Evolutionary conservation across 257 asterid species (phyloP).

Genomic region (Rehmannia glutinosa): DNA sequence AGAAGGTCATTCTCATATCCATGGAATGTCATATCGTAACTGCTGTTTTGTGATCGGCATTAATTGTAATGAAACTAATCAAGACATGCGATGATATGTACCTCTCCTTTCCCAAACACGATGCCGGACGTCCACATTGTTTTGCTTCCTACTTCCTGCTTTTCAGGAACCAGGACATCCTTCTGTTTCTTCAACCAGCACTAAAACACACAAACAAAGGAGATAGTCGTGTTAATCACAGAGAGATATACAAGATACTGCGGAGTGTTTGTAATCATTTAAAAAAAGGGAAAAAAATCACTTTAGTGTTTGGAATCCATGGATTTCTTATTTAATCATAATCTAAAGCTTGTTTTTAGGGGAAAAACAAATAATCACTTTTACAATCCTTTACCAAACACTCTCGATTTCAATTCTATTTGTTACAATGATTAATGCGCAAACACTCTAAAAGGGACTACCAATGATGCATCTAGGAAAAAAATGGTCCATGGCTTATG

Average conservation of each 20-base stretch:
- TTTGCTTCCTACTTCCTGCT: conserved; percentile 40
- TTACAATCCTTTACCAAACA: no score
- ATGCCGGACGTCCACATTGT: conserved; percentile 88
- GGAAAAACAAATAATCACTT: no score
- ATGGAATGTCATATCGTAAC: background rate
- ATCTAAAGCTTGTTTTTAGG: no score
- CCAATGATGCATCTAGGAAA: background rate
- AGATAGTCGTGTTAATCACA: background rate
- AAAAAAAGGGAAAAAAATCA: no score
- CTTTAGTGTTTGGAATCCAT: no score
- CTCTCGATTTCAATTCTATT: no score
- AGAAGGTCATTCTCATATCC: no score
- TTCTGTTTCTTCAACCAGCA: conserved; percentile 97
- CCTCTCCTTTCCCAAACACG: conserved; percentile 88
- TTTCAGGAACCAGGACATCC: conserved; percentile 68
- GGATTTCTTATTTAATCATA: no score
- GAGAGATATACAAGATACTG: no score
- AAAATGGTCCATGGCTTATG: background rate
- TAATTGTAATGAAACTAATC: background rate
- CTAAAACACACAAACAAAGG: conserved; percentile 35
- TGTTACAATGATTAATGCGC: no score
- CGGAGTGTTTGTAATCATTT: no score
- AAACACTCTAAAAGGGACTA: no score
- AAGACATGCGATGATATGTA: conserved; percentile 22
- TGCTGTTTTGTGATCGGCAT: background rate